A percentile compares a stretch with the other conserved stretches of the same genome.
These are phyloP conservation scores for Ceriops tagal DNA, from an alignment of 345 rosid genomes.

Conservation along the genomic window DNA sequence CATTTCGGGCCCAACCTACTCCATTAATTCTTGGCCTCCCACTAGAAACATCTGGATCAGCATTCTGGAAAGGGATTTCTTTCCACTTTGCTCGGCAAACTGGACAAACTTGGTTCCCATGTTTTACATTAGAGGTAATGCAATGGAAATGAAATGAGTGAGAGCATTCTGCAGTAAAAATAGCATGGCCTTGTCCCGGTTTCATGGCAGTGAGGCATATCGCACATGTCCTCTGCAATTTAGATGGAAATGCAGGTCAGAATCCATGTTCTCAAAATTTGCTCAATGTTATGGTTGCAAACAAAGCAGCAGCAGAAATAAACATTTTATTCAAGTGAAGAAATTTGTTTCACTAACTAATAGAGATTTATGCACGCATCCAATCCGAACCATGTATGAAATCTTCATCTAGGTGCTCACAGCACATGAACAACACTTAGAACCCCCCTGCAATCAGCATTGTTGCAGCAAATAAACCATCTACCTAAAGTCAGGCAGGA, in stretches of 20 bases:
- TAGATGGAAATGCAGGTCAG: conserved; percentile 18
- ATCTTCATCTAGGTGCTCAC: neutral
- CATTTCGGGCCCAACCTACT: conserved; percentile 18
- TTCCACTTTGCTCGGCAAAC: conserved; percentile 35
- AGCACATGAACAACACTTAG: neutral
- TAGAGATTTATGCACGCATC: neutral
- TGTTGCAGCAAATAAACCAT: too few species aligned
- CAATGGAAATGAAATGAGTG: conserved; percentile 33
- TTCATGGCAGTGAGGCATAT: conserved; percentile 28
- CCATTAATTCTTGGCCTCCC: conserved; percentile 20
- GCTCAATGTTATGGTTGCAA: too few species aligned
- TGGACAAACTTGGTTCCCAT: conserved; percentile 31
- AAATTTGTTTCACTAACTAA: neutral
- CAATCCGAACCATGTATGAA: neutral
- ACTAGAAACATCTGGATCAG: conserved; percentile 4
- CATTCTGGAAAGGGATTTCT: conserved; percentile 27
- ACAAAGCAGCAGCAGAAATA: neutral
- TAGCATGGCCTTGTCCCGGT: conserved; percentile 29
- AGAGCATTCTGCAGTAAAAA: conserved; percentile 30
- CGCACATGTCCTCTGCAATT: conserved; percentile 56
- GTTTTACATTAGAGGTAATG: conserved; percentile 28
- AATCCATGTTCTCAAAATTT: neutral
- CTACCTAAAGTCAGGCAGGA: too few species aligned
- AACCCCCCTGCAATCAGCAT: neutral
- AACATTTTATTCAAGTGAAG: neutral